Evolutionary conservation across 75 land plant genomes (phyloP).

Genomic region (Pinus albicaulis): DNA sequence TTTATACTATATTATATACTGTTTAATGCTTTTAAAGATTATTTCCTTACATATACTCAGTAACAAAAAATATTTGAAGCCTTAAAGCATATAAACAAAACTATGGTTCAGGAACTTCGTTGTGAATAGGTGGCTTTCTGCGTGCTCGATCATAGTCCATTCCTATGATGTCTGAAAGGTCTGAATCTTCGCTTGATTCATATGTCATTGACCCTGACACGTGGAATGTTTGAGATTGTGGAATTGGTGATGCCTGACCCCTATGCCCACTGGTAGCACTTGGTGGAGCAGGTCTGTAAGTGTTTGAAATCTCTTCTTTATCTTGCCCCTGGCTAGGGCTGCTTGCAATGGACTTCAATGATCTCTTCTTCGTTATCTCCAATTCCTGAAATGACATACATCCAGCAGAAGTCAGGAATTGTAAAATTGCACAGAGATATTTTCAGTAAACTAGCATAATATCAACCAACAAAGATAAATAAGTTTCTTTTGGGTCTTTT

Average conservation of each 20-base stretch:
- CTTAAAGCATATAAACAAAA: too few relatives aligned
- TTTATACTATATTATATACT: too few relatives aligned
- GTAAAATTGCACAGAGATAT: too few relatives aligned
- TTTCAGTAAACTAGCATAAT: too few relatives aligned
- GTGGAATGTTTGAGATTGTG: neutral
- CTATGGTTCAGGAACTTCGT: neutral
- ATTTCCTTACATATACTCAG: too few relatives aligned
- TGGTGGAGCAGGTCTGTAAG: neutral
- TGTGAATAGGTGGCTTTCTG: slow-evolving; percentile 9
- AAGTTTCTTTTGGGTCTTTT: too few relatives aligned
- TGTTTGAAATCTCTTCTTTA: neutral
- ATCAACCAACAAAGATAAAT: too few relatives aligned
- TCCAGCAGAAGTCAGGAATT: too few relatives aligned
- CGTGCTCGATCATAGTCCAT: slow-evolving; percentile 3
- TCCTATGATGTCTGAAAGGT: neutral
- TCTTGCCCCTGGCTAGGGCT: neutral
- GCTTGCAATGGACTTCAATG: neutral
- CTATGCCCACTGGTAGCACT: too few relatives aligned
- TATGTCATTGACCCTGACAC: neutral
- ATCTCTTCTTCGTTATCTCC: neutral
- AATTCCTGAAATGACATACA: too few relatives aligned
- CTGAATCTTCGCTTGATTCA: neutral
- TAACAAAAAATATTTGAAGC: too few relatives aligned
- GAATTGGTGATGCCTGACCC: neutral
- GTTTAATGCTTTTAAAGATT: too few relatives aligned